Evolutionary conservation across 2,329 filamentous ascomycete species (phyloP).

Genomic region (Arachnomyces sp.): DNA sequence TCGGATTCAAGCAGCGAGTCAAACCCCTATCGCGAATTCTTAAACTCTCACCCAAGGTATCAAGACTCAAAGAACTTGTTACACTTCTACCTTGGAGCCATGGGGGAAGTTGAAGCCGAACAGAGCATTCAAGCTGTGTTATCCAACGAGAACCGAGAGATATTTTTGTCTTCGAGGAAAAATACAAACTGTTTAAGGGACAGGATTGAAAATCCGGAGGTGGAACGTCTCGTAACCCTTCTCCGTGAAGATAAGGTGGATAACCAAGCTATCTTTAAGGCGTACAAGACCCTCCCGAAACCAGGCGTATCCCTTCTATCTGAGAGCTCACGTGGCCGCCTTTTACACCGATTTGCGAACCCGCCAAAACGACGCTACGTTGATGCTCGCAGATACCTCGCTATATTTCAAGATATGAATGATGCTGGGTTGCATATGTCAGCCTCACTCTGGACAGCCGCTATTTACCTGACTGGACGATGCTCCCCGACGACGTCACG

Average conservation of each 20-base stretch:
- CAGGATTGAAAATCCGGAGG: slow-evolving; percentile 25
- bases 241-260: slow-evolving; percentile 37
- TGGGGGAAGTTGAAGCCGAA: slow-evolving; percentile 12
- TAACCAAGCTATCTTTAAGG: slow-evolving; percentile 43
- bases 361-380: slow-evolving; percentile 29
- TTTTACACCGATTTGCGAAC: slow-evolving; percentile 62
- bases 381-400: slow-evolving; percentile 71
- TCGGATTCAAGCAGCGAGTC: too few relatives aligned
- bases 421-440: slow-evolving; percentile 61
- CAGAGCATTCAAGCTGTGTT: slow-evolving; percentile 11
- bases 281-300: slow-evolving; percentile 45
- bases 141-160: slow-evolving; percentile 13
- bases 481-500: slow-evolving; percentile 54
- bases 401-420: slow-evolving; percentile 75
- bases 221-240: slow-evolving; percentile 33
- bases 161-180: slow-evolving; percentile 5
- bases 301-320: slow-evolving; percentile 47
- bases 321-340: slow-evolving; percentile 46
- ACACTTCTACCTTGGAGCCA: slow-evolving; percentile 8
- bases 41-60: neutral
- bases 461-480: slow-evolving; percentile 68
- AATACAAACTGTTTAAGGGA: slow-evolving; percentile 8
- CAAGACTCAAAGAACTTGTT: slow-evolving; percentile 7
- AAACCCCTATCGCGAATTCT: too few relatives aligned
- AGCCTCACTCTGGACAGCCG: slow-evolving; percentile 69